Base-by-base conservation (phyloP, 2,329 filamentous ascomycete genomes). In the Thelonectria blattea region DNA sequence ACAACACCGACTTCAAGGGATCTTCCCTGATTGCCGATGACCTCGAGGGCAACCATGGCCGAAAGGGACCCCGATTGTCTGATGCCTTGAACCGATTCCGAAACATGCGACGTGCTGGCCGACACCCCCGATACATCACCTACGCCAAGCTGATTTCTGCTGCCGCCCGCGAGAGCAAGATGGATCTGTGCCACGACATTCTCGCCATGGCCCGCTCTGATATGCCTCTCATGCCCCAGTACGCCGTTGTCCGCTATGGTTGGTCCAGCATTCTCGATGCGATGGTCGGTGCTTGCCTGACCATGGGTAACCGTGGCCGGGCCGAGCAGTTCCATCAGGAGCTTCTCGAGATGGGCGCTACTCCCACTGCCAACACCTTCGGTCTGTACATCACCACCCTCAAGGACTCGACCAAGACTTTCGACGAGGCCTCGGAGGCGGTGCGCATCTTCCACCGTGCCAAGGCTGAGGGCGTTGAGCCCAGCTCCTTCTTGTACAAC, bases 351-450 rank as follows among this genome's bases (percentile, higher is more conserved):
- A 95, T 98, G 82, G 94, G 94, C 49, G 88, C 91, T 61, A 90
- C 93, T 10, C 95, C 95, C 15, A 96, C 94, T 2, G 95, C 95
- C 45, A 99, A 99, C 81, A 99, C 95, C 0, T 99, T 96, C 69
- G 95, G 95, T 61, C 86, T 99, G 17, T 99, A 98, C 83, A 99
- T 99, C 78, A 98, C 96, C n/a, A 98, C 94, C 2, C 83, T 99
- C 63, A 97, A 98, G 81, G 94, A 97, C 73, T 96, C 92, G 1
- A 92, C 92, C 66, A 97, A 96, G 85, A 98, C 93, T 0, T 98
- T 97, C 67, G 95, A 99, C 72, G 95, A 99, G 76, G 95, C 95
- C 11, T 93, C 93, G 9, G 95, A 98, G 76, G 95, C 95, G 57
- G 90, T 98, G 73, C 96, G 96, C 80, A 97, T 99, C 76, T 99